Base-by-base conservation (phyloP, 2,329 filamentous ascomycete species). In the Colletotrichum eleusines region DNA sequence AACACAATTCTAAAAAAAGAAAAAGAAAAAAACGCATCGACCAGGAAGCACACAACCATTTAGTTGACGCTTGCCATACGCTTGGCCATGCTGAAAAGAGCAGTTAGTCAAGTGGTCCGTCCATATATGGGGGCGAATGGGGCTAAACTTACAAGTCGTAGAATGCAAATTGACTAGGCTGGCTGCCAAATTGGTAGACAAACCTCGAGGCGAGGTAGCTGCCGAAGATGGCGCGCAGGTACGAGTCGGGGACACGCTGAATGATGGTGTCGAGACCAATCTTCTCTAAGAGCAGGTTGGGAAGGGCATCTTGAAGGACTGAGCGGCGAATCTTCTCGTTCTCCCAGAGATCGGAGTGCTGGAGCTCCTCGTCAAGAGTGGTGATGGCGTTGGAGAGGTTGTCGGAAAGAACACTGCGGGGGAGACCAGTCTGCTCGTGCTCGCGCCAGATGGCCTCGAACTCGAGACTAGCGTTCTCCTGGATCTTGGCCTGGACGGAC, bases 391-490 rank as follows among this genome's bases (percentile, higher is more conserved):
- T 85, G 67, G 94, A 97, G 65, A 99, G 89, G 76, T 92, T 93
- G 81, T 99, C 96, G 58, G 94, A 97, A 66, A 99, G 87, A n/a
- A 95, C 89, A 72, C 94, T 97, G 73, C 95, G 90, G 28, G 94
- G 84, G 65, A 91, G 86, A 63, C 94, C 93, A 1, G 93, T 97
- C 79, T 91, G 83, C 82, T 96, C 90, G 78, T 97, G 90, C 82
- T 99, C 96, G 74, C 94, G 90, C 96, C 96, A 99, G 83, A 99
- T 97, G 53, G 96, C 96, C 84, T 99, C 96, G 76, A 99, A 99
- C 82, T 99, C 96, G 44, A 99, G 90, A 20, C 90, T 86, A 2
- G 96, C 96, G 76, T 99, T 99, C 76, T 94, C 90, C 81, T 93
- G 90, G 80, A 99, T 98, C 78, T 92, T 94, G 73, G 89, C 88